A percentile compares a stretch with the other conserved stretches of the same genome.
These are phyloP conservation scores for Yamadazyma kanchanaburiensis DNA, from an alignment of 1,139 yeast genomes.

Conservation along the genomic window DNA sequence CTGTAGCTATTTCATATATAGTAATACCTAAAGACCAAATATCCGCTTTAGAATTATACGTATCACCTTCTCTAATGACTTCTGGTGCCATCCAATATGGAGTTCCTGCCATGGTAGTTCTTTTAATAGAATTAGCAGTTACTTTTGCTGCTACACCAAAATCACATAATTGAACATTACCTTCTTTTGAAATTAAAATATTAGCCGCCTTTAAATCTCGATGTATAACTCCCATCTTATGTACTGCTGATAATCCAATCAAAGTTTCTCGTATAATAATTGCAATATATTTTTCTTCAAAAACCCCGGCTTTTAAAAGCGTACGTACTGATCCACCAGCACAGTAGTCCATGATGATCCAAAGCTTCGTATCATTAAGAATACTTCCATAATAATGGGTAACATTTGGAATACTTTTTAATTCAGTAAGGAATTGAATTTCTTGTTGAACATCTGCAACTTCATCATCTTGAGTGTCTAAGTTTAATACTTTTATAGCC, in stretches of 20 bases:
- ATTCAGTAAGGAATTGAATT: slow-evolving; percentile 77
- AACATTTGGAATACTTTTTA: slow-evolving; percentile 84
- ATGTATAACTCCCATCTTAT: slow-evolving; percentile 87
- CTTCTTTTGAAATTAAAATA: slow-evolving; percentile 83
- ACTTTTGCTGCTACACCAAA: slow-evolving; percentile 97
- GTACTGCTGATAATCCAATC: slow-evolving; percentile 76
- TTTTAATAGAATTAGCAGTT: slow-evolving; percentile 68
- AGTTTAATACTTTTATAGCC: slow-evolving; percentile 88
- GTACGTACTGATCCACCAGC: slow-evolving; percentile 96
- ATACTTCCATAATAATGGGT: slow-evolving; percentile 91
- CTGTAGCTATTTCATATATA: slow-evolving; percentile 90
- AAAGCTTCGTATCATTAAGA: slow-evolving; percentile 79
- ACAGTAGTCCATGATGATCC: slow-evolving; percentile 98
- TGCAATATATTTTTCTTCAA: slow-evolving; percentile 82
- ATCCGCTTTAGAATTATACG: slow-evolving; percentile 83
- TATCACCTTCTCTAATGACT: slow-evolving; percentile 89
- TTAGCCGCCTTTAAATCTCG: slow-evolving; percentile 96
- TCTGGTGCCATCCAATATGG: slow-evolving; percentile 99
- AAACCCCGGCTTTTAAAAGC: slow-evolving; percentile 77
- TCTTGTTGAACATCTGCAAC: slow-evolving; percentile 94
- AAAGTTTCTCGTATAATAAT: slow-evolving; percentile 80
- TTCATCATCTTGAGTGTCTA: slow-evolving; percentile 93
- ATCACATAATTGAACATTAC: slow-evolving; percentile 88
- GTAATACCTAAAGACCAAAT: slow-evolving; percentile 96
- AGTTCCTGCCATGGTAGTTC: slow-evolving; percentile 97